Evolutionary conservation across 2,329 filamentous ascomycete species (phyloP).

Genomic region (Amauroascus verrucosus): DNA sequence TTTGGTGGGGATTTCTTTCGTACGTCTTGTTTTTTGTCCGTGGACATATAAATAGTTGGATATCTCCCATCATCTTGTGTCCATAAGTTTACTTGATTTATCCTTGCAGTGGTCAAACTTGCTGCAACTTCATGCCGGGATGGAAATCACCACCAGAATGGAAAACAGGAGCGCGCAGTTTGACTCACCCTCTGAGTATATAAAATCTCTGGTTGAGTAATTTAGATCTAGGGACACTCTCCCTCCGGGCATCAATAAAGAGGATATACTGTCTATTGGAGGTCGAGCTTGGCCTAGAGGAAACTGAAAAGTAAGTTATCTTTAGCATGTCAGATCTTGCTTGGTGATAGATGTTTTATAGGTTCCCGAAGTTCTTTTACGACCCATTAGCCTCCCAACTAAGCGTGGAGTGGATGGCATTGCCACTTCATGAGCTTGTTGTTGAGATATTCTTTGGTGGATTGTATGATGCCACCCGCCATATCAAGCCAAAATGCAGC

Average conservation of each 20-base stretch:
- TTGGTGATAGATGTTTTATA: not conserved
- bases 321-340: slow-evolving; percentile 3
- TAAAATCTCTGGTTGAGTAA: slow-evolving; percentile 5
- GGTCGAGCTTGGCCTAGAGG: not conserved
- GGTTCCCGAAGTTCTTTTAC: slow-evolving; percentile 4
- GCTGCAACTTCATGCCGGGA: not conserved
- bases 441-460: slow-evolving; percentile 1
- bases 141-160: not conserved
- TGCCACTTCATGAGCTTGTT: slow-evolving; percentile 1
- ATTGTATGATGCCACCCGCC: not conserved
- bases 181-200: slow-evolving; percentile 4
- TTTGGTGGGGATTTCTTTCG: not conserved
- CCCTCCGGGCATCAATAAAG: slow-evolving; percentile 4
- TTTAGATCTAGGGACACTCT: not conserved
- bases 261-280: slow-evolving; percentile 2
- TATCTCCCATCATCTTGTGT: not conserved
- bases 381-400: not conserved
- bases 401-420: slow-evolving; percentile 2
- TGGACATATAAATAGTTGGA: slow-evolving; percentile 1
- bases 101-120: not conserved
- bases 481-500: not conserved
- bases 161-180: not conserved
- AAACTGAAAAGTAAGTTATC: slow-evolving; percentile 1
- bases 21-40: not conserved
- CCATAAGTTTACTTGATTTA: not conserved